Conservation (phyloP, 1,284 basidiomycete genomes). For the Ceratobasidium sp. region DNA sequence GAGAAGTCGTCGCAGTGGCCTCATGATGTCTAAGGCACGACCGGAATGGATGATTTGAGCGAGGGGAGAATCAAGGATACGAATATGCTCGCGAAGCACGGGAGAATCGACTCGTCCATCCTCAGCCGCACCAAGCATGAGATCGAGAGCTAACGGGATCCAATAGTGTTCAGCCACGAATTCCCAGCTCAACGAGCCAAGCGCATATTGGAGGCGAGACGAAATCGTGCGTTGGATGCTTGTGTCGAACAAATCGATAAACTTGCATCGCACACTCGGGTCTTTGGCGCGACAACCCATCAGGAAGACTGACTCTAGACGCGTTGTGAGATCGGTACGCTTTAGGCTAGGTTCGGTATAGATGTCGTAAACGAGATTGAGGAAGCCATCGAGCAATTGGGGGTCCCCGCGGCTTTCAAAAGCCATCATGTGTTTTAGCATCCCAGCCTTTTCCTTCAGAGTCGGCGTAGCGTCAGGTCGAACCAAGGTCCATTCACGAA, state of each 20-base stretch:
- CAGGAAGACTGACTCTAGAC: constrained; percentile 94
- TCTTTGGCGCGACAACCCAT: constrained; percentile 92
- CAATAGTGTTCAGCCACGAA: constrained; percentile 93
- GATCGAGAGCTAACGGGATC: constrained; percentile 92
- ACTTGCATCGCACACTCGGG: constrained; percentile 82
- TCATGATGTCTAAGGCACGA: constrained; percentile 71
- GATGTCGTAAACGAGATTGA: constrained; percentile 94
- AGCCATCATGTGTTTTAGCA: constrained; percentile 91
- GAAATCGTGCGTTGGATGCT: constrained; percentile 88
- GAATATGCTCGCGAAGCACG: constrained; percentile 53
- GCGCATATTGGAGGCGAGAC: constrained; percentile 88
- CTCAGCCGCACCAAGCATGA: constrained; percentile 89
- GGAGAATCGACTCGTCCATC: constrained; percentile 48
- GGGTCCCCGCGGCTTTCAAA: constrained; percentile 86
- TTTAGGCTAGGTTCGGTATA: constrained; percentile 90
- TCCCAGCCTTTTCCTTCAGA: constrained; percentile 94
- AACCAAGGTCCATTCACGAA: constrained; percentile 90
- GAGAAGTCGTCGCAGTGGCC: constrained; percentile 85
- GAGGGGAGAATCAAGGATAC: constrained; percentile 49
- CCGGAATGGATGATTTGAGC: constrained; percentile 55
- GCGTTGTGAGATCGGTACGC: constrained; percentile 93
- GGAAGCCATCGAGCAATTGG: constrained; percentile 83
- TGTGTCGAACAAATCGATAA: constrained; percentile 91
- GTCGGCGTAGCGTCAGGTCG: constrained; percentile 86
- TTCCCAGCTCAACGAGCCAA: constrained; percentile 98